Evolutionary conservation across 2,329 filamentous ascomycete species (phyloP).

Genomic region (Pseudogymnoascus sp.): DNA sequence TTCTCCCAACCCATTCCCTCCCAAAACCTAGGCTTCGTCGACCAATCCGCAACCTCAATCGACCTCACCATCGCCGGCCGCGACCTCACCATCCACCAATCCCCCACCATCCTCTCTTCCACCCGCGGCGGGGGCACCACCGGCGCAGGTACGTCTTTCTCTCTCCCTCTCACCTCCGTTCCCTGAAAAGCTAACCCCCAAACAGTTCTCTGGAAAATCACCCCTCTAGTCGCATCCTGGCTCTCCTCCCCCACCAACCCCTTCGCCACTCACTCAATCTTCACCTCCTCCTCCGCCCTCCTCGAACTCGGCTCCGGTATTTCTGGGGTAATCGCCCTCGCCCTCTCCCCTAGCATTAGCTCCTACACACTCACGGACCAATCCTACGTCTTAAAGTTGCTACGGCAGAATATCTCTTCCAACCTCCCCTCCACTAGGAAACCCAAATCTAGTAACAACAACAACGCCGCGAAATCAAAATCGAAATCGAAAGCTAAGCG

Average conservation of each 20-base stretch:
- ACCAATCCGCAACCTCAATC: constrained; percentile 56
- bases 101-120: constrained; percentile 71
- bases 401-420: constrained; percentile 66
- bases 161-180: not conserved
- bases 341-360: constrained; percentile 51
- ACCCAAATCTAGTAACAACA: constrained; percentile 16
- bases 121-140: constrained; percentile 65
- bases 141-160: constrained; percentile 47
- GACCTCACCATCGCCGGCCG: constrained; percentile 58
- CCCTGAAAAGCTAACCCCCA: constrained; percentile 8
- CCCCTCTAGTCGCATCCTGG: constrained; percentile 75
- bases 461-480: constrained; percentile 2
- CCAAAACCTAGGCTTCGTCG: constrained; percentile 76
- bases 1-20: constrained; percentile 70
- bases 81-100: constrained; percentile 74
- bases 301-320: constrained; percentile 87
- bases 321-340: constrained; percentile 67
- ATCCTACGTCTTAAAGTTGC: constrained; percentile 66
- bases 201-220: constrained; percentile 83
- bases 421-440: constrained; percentile 35
- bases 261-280: constrained; percentile 47
- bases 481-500: constrained; percentile 17
- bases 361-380: constrained; percentile 79
- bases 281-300: constrained; percentile 48
- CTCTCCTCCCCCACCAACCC: constrained; percentile 55